phyloP scores from a whole-genome alignment of 257 asterid species.

The Pogostemon cablin region DNA sequence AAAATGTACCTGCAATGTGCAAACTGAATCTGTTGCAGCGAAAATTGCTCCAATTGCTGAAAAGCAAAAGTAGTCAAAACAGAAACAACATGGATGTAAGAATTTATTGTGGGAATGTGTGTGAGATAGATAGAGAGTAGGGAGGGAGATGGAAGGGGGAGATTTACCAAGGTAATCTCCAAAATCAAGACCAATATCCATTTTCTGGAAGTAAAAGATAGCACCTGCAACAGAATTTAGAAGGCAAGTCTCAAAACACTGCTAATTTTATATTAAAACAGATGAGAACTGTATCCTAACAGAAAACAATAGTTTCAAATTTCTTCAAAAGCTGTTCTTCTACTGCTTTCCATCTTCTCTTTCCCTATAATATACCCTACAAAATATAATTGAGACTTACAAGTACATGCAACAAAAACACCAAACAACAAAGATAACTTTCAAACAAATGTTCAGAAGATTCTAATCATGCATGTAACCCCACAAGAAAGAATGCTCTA shows the following conservation, averaged over 20 bases:
- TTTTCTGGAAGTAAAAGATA: conserved; percentile 54
- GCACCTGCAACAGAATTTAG: conserved; percentile 66
- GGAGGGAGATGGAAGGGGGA: conserved; percentile 4
- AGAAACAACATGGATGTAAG: conserved; percentile 16
- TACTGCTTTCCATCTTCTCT: background rate
- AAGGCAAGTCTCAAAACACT: background rate
- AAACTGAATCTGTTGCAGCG: conserved; percentile 98
- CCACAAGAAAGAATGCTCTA: conserved; percentile 8
- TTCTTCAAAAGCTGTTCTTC: background rate
- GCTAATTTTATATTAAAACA: conserved; percentile 14
- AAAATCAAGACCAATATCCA: conserved; percentile 69
- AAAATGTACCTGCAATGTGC: conserved; percentile 89
- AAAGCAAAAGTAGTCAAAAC: conserved; percentile 30
- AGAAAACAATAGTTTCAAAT: background rate
- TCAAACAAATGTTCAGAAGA: background rate
- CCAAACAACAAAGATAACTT: background rate
- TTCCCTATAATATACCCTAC: background rate
- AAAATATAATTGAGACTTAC: background rate
- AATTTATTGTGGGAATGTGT: background rate
- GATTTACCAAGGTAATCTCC: conserved; percentile 91
- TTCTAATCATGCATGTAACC: conserved; percentile 3
- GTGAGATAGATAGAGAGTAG: conserved; percentile 18
- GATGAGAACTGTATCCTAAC: background rate
- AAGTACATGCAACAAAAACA: background rate
- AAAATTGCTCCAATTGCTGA: conserved; percentile 96